Conservation (phyloP, 2,329 filamentous ascomycete genomes). For the Cercospora beticola region DNA sequence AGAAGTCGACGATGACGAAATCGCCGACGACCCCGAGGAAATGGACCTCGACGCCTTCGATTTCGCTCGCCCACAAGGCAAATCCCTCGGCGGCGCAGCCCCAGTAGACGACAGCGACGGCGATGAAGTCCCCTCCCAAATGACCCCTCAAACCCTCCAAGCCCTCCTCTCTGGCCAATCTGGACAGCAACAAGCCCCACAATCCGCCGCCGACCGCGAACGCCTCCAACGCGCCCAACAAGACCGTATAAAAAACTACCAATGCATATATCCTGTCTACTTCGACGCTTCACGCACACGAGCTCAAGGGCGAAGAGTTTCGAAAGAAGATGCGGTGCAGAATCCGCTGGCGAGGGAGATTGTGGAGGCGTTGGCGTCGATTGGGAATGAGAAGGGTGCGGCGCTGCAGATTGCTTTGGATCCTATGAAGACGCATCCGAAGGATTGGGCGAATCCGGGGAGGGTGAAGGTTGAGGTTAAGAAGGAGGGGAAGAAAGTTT, state of each 20-base stretch:
- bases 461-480: slow-evolving; percentile 77
- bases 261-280: slow-evolving; percentile 93
- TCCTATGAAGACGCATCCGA: slow-evolving; percentile 87
- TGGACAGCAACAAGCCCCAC: neutral
- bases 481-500: slow-evolving; percentile 55
- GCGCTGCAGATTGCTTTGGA: slow-evolving; percentile 76
- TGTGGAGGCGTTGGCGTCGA: slow-evolving; percentile 73
- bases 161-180: neutral
- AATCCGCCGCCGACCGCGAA: slow-evolving; percentile 3
- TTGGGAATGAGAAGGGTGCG: slow-evolving; percentile 42
- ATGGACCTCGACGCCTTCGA: slow-evolving; percentile 71
- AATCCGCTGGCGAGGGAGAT: slow-evolving; percentile 90
- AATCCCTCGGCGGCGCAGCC: slow-evolving; percentile 24
- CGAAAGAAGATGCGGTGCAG: slow-evolving; percentile 66
- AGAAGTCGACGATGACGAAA: slow-evolving; percentile 80
- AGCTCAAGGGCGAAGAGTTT: slow-evolving; percentile 78
- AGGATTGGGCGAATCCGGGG: slow-evolving; percentile 97
- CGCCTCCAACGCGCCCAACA: slow-evolving; percentile 41
- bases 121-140: slow-evolving; percentile 26
- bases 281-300: slow-evolving; percentile 77
- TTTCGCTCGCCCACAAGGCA: slow-evolving; percentile 40
- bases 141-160: slow-evolving; percentile 22
- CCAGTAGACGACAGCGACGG: slow-evolving; percentile 6
- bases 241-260: slow-evolving; percentile 69
- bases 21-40: slow-evolving; percentile 73